Evolutionary conservation across 345 rosid genomes (phyloP), one percentile per base, ranked within the genome.

Genomic region (Aegle marmelos): DNA sequence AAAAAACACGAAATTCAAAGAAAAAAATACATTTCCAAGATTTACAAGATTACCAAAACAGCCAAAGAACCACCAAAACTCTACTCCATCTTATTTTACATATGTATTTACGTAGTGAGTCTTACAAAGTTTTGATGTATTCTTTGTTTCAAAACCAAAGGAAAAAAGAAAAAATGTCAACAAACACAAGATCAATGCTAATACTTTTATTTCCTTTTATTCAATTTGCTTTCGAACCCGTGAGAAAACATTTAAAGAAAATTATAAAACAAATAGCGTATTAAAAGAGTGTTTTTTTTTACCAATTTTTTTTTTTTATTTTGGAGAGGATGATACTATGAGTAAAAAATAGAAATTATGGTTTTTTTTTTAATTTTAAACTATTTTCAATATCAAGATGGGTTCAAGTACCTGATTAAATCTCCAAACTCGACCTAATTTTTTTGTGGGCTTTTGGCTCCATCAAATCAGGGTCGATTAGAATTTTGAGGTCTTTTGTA

Each of bases 131-230:
- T 74, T 27, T 5, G 0, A 63, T 21, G 48, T 75, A 63, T 41
- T 75, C 48, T 30, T 63, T 34, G 17, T 54, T 45, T 11, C 2
- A 39, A 74, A 37, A 31, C 39, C 22, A 24, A 6, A 19, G 56
- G 58, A 17, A 17, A 16, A 30, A 74, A n/a, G 1, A 27, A 1
- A 39, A 45, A 50, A 50, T 1, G 56, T 14, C 56, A 50, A 50
- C 7, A 50, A 74, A 74, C 27, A 27, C 11, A 61, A 73, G 2
- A 73, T 59, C 68, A 21, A 73, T 9, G 21, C 68, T 73, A 21
- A 33, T 27, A 25, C 9, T n/a, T 37, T 37, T 39, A 25, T 21
- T 6, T 24, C n/a, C 2, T n/a, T 72, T 22, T 24, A 7, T 37
- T 25, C 50, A 73, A 67, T 17, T 73, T 28, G 56, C 53, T 60